Evolutionary conservation across 2,329 filamentous ascomycete species (phyloP), one percentile per base, ranked within the genome.

Genomic region (Phyllosticta paracitricarpa): DNA sequence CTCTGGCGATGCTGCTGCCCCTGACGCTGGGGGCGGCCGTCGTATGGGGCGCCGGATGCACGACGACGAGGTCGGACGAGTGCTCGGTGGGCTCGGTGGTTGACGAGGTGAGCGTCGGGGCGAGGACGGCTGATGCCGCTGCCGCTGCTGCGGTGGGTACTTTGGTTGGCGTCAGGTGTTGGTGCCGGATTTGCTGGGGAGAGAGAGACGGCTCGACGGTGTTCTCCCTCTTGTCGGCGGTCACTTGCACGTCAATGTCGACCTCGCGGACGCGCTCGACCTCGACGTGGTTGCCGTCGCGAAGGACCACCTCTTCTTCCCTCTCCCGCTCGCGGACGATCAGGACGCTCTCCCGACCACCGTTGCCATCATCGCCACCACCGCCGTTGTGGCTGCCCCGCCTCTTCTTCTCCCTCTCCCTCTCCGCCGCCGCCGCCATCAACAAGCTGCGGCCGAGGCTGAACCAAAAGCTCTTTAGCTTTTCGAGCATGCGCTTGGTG

Each of bases 401-500:
- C 22, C 48, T 51, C 55, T 54, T 28, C 52, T 48, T 28, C 52
- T 48, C 40, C 40, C 40, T 48, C 40, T 17, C 40, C 17, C n/a
- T 48, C 40, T 48, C 40, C 40, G 40, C 40, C 17, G 25, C 56
- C 24, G 56, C 51, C 40, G 40, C 33, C 24, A 30, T 30, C 56
- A 14, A 12, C 52, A 56, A 3, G 17, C 24, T 48, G 17, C 30
- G 52, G 6, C 58, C 35, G 2, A 59, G 30, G 33, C 66, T 69
- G 56, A 68, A 69, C 62, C 73, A 71, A 17, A 75, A 57, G 35
- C 66, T 64, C 61, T 73, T 71, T 19, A 77, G 62, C 62, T 70
- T 73, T 64, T 76, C 73, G 17, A 72, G 72, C 40, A 76, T 69
- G 30, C 71, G 68, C 67, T 73, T 75, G 62, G 76, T 69, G 28